Base-by-base conservation (phyloP, 495 filamentous ascomycete genomes). In the Cercophora newfieldiana region DNA sequence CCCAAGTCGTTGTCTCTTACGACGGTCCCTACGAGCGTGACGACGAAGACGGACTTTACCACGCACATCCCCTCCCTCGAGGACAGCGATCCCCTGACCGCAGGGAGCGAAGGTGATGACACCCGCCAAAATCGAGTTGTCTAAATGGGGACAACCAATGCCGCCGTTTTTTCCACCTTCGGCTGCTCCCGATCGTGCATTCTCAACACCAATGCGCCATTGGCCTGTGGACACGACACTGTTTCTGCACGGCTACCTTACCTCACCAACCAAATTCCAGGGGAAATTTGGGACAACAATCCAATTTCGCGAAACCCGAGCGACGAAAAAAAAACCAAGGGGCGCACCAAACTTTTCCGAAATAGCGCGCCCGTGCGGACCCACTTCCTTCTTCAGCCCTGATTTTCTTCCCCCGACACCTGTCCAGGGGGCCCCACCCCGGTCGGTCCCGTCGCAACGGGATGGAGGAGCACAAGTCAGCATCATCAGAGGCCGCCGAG, bases 1-100 rank as follows among this genome's bases (percentile, higher is more conserved):
- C 75, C n/a, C 19, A 57, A 1, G 73, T 77, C 51, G 67, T 69
- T 49, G 65, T 74, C 48, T 33, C 61, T 48, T 71, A 61, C 61
- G 48, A 71, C 47, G 19, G 26, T 37, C 28, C 28, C 1, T n/a
- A n/a, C n/a, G n/a, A n/a, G n/a, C 61, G 56, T 0, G 69, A 72
- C 47, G 69, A 74, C 6, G 71, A 69, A 16, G 65, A 68, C 58
- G 24, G 54, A 51, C 28, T 50, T 24, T 69, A 69, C 37, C 70
- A 71, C 49, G n/a, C 51, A 8, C 70, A 68, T 26, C 25, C 64
- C 14, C 53, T 60, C 12, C 61, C 48, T 7, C 53, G 54, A 18
- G 25, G 54, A 14, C 22, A 56, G 21, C 61, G 65, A 24, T 56
- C 66, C 5, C 69, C 58, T 31, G 60, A 71, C 49, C 56, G 60